Conservation (phyloP, 495 filamentous ascomycete genomes). For the Podospora comata region DNA sequence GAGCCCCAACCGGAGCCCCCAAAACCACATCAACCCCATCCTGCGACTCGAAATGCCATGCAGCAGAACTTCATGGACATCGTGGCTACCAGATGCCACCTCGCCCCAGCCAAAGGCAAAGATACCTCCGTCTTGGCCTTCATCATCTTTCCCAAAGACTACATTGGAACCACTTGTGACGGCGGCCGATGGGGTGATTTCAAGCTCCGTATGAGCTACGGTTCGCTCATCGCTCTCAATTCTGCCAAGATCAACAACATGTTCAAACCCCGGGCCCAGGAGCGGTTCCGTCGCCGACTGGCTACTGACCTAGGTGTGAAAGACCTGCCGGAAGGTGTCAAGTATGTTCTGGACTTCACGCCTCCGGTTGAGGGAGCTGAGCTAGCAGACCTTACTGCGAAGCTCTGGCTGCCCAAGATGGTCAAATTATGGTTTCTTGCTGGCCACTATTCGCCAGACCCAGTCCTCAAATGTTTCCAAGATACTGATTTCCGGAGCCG, state of each 20-base stretch:
- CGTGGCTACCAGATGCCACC: background rate
- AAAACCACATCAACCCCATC: background rate
- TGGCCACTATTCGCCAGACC: slow-evolving; percentile 38
- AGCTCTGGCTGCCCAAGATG: slow-evolving; percentile 54
- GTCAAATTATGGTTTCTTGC: slow-evolving; percentile 50
- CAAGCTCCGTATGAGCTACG: slow-evolving; percentile 44
- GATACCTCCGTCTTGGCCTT: slow-evolving; percentile 53
- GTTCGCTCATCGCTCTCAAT: slow-evolving; percentile 44
- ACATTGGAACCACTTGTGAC: slow-evolving; percentile 20
- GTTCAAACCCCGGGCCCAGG: slow-evolving; percentile 44
- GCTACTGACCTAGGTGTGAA: slow-evolving; percentile 26
- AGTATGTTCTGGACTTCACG: slow-evolving; percentile 61
- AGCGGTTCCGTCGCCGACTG: slow-evolving; percentile 23
- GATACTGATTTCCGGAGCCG: background rate
- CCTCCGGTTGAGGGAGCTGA: slow-evolving; percentile 58
- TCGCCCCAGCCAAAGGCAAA: slow-evolving; percentile 26
- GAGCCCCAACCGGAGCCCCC: background rate
- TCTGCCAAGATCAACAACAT: slow-evolving; percentile 50
- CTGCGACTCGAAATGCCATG: slow-evolving; percentile 17
- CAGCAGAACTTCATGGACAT: slow-evolving; percentile 28
- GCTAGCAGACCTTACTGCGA: slow-evolving; percentile 53
- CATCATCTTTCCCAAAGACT: slow-evolving; percentile 47
- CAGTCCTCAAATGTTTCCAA: slow-evolving; percentile 12
- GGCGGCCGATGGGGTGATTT: slow-evolving; percentile 28
- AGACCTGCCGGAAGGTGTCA: slow-evolving; percentile 42